Percentiles rank a stretch among this genome's conserved stretches.
Evolutionary conservation across 2,329 filamentous ascomycete genomes (phyloP).

Genomic region (Chaetomiaceae sp.): DNA sequence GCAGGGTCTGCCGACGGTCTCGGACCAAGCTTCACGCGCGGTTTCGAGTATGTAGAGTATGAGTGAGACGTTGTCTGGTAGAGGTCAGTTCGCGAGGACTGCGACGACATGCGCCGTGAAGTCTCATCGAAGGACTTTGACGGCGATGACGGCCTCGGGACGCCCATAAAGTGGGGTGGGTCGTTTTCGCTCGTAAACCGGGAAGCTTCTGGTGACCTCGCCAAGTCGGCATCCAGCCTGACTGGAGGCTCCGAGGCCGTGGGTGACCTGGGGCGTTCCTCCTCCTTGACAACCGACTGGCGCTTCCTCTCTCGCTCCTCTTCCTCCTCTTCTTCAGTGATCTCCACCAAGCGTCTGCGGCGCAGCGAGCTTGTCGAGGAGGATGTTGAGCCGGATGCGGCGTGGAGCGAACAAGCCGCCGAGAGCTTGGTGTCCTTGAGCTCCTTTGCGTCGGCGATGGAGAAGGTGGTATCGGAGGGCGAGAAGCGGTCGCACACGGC

Average conservation of each 20-base stretch:
- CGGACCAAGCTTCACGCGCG: slow-evolving; percentile 85
- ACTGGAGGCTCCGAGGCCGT: slow-evolving; percentile 37
- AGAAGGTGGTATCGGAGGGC: slow-evolving; percentile 80
- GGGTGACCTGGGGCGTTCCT: slow-evolving; percentile 32
- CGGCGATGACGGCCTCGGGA: slow-evolving; percentile 41
- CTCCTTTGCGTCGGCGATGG: slow-evolving; percentile 68
- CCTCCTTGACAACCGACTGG: slow-evolving; percentile 49
- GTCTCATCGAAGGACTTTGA: slow-evolving; percentile 40
- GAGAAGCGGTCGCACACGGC: slow-evolving; percentile 67
- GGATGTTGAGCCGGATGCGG: slow-evolving; percentile 77
- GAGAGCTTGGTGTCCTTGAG: slow-evolving; percentile 85
- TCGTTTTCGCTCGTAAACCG: slow-evolving; percentile 47
- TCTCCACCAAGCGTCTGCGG: slow-evolving; percentile 77
- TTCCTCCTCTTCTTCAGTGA: slow-evolving; percentile 84
- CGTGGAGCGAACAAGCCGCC: slow-evolving; percentile 82
- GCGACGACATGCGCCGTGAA: slow-evolving; percentile 44
- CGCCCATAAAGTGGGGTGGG: slow-evolving; percentile 49
- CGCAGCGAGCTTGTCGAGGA: slow-evolving; percentile 79
- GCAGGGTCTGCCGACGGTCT: slow-evolving; percentile 67
- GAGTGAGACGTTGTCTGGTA: slow-evolving; percentile 46
- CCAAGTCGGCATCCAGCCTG: slow-evolving; percentile 48
- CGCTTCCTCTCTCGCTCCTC: slow-evolving; percentile 52
- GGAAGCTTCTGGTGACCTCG: slow-evolving; percentile 45
- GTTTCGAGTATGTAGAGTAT: slow-evolving; percentile 57
- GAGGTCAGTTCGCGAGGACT: slow-evolving; percentile 48